Evolutionary conservation across 805 yeast genomes (phyloP).

Genomic region (Yarrowia porcina): DNA sequence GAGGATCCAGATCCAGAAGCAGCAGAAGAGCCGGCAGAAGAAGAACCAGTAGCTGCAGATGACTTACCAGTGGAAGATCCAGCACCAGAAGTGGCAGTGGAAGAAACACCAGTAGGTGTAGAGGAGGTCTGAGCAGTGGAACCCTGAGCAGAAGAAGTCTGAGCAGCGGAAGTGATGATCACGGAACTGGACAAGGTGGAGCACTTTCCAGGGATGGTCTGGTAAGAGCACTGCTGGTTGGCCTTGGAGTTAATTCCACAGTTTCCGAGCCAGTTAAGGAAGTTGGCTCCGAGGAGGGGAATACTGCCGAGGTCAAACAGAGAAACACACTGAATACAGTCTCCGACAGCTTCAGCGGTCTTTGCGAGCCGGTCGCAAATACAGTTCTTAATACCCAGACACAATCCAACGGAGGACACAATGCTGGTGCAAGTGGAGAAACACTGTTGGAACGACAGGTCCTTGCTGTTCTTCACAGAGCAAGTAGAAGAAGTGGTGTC

Average conservation of each 20-base stretch:
- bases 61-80: neutral
- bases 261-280: neutral
- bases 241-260: neutral
- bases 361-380: neutral
- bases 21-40: neutral
- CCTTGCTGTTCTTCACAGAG: neutral
- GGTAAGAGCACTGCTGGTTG: neutral
- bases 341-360: neutral
- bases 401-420: neutral
- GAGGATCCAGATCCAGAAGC: neutral
- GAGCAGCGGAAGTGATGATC: neutral
- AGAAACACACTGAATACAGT: constrained; percentile 7
- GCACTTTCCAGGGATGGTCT: constrained; percentile 11
- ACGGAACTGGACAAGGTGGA: neutral
- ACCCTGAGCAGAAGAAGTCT: neutral
- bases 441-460: neutral
- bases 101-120: neutral
- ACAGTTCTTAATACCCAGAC: neutral
- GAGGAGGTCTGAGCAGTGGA: neutral
- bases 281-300: neutral
- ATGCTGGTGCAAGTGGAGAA: neutral
- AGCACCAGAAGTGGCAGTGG: neutral
- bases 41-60: neutral
- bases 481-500: neutral
- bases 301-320: neutral